phyloP scores from a whole-genome alignment of 2,329 filamentous ascomycete genomes.

The Zymoseptoria ardabiliae region DNA sequence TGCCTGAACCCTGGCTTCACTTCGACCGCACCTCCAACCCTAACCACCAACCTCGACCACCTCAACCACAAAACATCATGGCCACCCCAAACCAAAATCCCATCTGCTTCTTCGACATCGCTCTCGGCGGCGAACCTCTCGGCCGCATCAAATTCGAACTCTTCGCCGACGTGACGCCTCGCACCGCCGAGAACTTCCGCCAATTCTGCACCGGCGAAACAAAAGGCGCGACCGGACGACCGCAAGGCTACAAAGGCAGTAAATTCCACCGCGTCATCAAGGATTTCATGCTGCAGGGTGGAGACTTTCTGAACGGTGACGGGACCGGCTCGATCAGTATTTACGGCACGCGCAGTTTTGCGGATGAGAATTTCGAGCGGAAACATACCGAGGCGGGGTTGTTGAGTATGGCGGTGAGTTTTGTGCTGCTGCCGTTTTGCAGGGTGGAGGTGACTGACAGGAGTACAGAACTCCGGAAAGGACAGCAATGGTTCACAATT shows the following conservation, averaged over 20 bases:
- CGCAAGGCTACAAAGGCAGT: slow-evolving; percentile 88
- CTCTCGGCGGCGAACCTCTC: slow-evolving; percentile 74
- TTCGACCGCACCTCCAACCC: background rate
- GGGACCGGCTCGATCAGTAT: slow-evolving; percentile 81
- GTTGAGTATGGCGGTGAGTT: slow-evolving; percentile 82
- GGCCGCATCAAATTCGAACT: slow-evolving; percentile 87
- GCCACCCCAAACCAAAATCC: slow-evolving; percentile 32
- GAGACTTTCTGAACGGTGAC: slow-evolving; percentile 89
- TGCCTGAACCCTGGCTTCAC: background rate
- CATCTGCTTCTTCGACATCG: slow-evolving; percentile 68
- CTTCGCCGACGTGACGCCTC: slow-evolving; percentile 67
- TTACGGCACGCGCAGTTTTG: slow-evolving; percentile 76
- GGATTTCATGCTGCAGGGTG: slow-evolving; percentile 96
- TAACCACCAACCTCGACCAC: background rate
- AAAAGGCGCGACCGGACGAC: slow-evolving; percentile 66
- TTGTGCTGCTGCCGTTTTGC: background rate
- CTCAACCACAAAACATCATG: slow-evolving; percentile 4
- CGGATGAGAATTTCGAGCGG: slow-evolving; percentile 80
- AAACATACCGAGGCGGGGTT: slow-evolving; percentile 75
- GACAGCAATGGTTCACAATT: slow-evolving; percentile 95
- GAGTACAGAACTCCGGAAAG: slow-evolving; percentile 69
- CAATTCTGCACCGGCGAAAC: slow-evolving; percentile 94
- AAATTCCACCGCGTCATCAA: slow-evolving; percentile 94
- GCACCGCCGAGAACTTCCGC: slow-evolving; percentile 80
- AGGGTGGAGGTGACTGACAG: background rate